These are phyloP conservation scores for Oryza longistaminata DNA, from an alignment of 176 grass and related monocot species.

Conservation along the genomic window DNA sequence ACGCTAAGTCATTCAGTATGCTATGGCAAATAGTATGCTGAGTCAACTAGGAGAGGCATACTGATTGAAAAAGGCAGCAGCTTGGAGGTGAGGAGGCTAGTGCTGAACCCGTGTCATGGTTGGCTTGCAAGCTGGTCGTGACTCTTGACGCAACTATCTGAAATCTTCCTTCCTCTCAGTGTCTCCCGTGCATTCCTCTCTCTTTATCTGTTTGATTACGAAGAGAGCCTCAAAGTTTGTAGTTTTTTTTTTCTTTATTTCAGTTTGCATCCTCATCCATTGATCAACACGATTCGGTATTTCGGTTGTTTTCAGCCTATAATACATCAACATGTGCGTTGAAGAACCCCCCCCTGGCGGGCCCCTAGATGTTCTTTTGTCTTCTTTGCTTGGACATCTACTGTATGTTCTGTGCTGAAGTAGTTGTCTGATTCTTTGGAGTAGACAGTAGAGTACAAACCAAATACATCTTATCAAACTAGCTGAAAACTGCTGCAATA, in stretches of 20 bases:
- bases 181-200: neutral
- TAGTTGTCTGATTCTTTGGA: neutral
- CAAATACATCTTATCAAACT: neutral
- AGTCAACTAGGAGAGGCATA: neutral
- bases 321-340: neutral
- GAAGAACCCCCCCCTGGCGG: too few relatives aligned
- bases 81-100: neutral
- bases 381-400: neutral
- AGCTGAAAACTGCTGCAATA: neutral
- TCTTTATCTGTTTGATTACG: neutral
- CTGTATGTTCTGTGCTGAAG: neutral
- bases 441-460: conserved; percentile 10
- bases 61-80: too few relatives aligned
- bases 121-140: neutral
- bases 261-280: neutral
- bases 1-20: neutral
- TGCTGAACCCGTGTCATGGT: neutral
- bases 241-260: neutral
- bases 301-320: too few relatives aligned
- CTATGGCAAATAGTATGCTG: neutral
- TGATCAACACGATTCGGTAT: too few relatives aligned
- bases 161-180: neutral
- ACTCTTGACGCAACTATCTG: neutral
- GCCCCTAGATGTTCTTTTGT: neutral
- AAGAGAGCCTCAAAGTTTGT: neutral